Base-by-base conservation (phyloP, 2,329 filamentous ascomycete genomes). In the Aspergillus felis region DNA sequence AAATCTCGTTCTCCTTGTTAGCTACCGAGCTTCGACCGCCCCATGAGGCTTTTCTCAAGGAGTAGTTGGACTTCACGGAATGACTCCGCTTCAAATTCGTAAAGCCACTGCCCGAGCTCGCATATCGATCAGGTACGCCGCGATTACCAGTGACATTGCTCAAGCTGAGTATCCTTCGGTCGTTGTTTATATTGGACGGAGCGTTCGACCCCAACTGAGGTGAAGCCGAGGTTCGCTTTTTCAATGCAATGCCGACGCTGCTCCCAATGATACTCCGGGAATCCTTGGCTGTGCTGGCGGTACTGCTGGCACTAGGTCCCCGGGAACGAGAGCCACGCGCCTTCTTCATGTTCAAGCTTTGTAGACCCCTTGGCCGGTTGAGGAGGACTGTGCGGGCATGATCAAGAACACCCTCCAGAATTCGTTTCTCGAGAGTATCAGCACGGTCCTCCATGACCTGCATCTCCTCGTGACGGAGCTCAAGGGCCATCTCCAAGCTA, bases 331-430 rank as follows among this genome's bases (percentile, higher is more conserved):
- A 75, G 58, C 76, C 81, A 35, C 79, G 76, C 35, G 81, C 77
- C 20, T 82, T 77, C 64, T 82, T 83, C 55, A 82, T 74, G 61
- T 75, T 81, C 79, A 83, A 79, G 63, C 69, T 71, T 68, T 72
- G 77, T 35, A 68, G 71, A 68, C 54, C 83, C 78, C 77, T 90
- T 88, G 64, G 86, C 81, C 79, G 72, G 47, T 94, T 89, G 57
- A 97, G 84, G n/a, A 97, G 82, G 27, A 93, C 87, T 6, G 71
- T 74, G 50, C 93, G 89, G 22, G 93, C 97, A 72, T 97, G 93
- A 66, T 97, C 92, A 78, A 99, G 95, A 61, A 97, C 91, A 27
- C 93, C 92, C 64, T 97, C 93, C 32, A 99, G 79, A 64, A 99
- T 96, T 27, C 94, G 87, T 53, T 92, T 89, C 77, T 99, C 94